phyloP scores from a whole-genome alignment of 345 rosid genomes.

The Melaleuca alternifolia region DNA sequence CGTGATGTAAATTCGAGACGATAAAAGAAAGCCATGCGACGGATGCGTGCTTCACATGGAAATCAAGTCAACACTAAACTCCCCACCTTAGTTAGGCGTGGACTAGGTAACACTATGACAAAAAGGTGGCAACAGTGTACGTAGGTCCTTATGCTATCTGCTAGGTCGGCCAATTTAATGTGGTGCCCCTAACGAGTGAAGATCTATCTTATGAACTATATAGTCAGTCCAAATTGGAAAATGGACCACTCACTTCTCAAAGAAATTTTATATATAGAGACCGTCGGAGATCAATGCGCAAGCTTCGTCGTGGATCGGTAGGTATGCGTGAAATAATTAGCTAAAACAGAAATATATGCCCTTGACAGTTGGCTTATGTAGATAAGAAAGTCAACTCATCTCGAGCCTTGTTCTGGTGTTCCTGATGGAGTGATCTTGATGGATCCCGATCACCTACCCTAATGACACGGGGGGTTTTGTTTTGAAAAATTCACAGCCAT shows the following conservation, averaged over 20 bases:
- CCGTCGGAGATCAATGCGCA: neutral
- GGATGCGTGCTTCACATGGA: neutral
- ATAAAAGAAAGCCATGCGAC: neutral
- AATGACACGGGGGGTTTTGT: too few relatives aligned
- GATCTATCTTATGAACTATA: neutral
- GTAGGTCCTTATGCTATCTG: neutral
- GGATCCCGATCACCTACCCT: too few relatives aligned
- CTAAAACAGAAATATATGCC: neutral
- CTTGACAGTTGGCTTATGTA: neutral
- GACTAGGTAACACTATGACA: neutral
- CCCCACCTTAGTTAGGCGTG: neutral
- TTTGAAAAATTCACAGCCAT: too few relatives aligned
- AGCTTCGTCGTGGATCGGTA: neutral
- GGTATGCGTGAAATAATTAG: neutral
- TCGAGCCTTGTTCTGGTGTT: neutral
- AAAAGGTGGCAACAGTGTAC: neutral
- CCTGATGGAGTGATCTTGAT: too few relatives aligned
- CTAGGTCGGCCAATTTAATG: neutral
- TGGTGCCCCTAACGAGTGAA: neutral
- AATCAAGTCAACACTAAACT: neutral
- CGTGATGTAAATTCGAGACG: neutral
- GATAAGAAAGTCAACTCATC: neutral
- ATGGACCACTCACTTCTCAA: neutral
- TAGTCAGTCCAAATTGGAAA: neutral
- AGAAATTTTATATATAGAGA: neutral